Base-by-base conservation (phyloP, 306 rosid species). In the Cicer bijugum region DNA sequence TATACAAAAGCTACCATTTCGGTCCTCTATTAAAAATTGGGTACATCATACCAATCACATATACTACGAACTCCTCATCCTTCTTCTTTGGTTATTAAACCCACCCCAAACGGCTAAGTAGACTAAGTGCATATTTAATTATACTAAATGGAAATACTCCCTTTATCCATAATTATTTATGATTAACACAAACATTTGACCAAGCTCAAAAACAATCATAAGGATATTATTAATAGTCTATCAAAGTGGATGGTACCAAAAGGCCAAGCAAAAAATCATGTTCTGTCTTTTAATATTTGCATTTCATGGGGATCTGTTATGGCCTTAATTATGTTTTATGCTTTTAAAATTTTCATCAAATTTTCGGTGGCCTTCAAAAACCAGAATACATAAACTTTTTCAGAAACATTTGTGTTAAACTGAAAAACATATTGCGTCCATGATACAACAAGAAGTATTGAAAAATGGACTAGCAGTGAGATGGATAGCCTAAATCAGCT, bases 391-490 rank as follows among this genome's bases (percentile, higher is more conserved):
- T 56, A 12, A 9, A 56, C 20, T 46, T 37, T 17, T 44, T 75
- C 48, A 56, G 8, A 28, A 75, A 52, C 44, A 35, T 69, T 35
- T 17, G 28, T 45, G 50, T 62, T 23, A 44, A 9, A 53, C 14
- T 15, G 8, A 11, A 56, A 39, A 38, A 9, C n/a, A 37, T 50
- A 40, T 67, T 8, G 23, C 17, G 10, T 28, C 45, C 50, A 45
- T 80, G 42, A 50, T 16, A 62, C 47, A 70, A 65, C 43, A 40
- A n/a, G 19, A 57, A 56, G 71, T 35, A 62, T 28, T 37, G 45
- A 53, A 59, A 57, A 51, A 70, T 38, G 48, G 33, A 65, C 57
- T 11, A 63, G 59, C 67, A 40, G 20, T 1, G 38, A 52, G 12
- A 50, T 1, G 3, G 20, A 43, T 47, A 57, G 40, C 79, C 55